Conservation (phyloP, 441 rosid species). For the Pelargonium fulgidum region DNA sequence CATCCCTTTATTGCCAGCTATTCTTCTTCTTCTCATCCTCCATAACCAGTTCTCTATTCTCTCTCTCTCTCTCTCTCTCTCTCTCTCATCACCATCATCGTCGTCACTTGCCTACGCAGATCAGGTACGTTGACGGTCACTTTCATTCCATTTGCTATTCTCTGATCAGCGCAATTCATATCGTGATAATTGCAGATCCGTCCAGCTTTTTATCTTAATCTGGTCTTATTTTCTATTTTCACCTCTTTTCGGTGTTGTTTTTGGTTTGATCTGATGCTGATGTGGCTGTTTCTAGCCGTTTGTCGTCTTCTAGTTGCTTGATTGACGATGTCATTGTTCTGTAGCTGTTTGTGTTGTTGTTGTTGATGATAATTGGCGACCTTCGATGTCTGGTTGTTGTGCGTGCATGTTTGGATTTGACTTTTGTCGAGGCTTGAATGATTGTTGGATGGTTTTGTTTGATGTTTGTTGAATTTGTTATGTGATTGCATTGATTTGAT, state of each 20-base stretch:
- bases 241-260: background rate
- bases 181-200: background rate
- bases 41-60: background rate
- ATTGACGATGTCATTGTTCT: background rate
- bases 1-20: slow-evolving; percentile 31
- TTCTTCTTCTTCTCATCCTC: background rate
- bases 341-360: background rate
- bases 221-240: background rate
- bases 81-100: slow-evolving; percentile 16
- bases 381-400: background rate
- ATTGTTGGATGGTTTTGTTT: background rate
- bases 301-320: background rate
- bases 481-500: background rate
- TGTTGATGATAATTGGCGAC: background rate
- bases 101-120: slow-evolving; percentile 5
- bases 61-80: background rate
- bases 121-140: slow-evolving; percentile 5
- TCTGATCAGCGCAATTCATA: background rate
- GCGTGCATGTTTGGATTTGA: background rate
- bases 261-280: slow-evolving; percentile 1
- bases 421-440: background rate
- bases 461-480: background rate
- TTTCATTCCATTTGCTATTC: background rate
- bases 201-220: background rate
- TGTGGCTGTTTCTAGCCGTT: background rate